These are phyloP conservation scores for Balakata baccata DNA, from an alignment of 345 rosid species.

Conservation along the genomic window DNA sequence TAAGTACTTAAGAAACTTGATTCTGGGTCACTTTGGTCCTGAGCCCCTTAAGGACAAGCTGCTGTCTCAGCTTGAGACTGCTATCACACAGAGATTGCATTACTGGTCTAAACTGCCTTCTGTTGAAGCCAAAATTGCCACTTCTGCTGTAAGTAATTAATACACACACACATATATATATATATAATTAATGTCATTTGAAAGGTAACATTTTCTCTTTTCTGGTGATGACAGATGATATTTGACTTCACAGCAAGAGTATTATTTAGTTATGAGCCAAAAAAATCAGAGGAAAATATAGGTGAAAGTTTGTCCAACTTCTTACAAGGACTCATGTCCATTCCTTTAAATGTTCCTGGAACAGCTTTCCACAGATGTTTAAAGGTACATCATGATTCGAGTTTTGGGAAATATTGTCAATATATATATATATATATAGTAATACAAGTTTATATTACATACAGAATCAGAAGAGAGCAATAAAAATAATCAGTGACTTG, in stretches of 20 bases:
- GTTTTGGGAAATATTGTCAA: background rate
- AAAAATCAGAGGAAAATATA: constrained; percentile 23
- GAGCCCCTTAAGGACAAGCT: constrained; percentile 3
- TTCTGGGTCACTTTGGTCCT: constrained; percentile 6
- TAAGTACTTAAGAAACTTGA: constrained; percentile 11
- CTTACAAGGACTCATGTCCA: constrained; percentile 31
- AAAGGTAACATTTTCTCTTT: background rate
- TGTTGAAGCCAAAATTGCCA: constrained; percentile 6
- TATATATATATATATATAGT: background rate
- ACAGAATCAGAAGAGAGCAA: background rate
- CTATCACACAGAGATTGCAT: background rate
- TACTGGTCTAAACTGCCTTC: constrained; percentile 1
- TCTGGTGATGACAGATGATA: constrained; percentile 24
- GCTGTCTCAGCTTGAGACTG: constrained; percentile 11
- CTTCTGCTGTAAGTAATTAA: background rate
- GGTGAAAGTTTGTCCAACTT: constrained; percentile 27
- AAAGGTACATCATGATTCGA: constrained; percentile 11
- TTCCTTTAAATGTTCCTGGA: constrained; percentile 37
- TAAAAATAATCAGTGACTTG: background rate
- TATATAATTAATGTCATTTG: too few relatives aligned
- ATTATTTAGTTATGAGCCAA: constrained; percentile 24
- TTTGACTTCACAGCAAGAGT: constrained; percentile 25
- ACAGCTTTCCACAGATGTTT: constrained; percentile 38
- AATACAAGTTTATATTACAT: background rate
- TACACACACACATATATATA: too few relatives aligned